These are phyloP conservation scores for Leccinum rimulosum DNA, from an alignment of 768 basidiomycete genomes.

Conservation along the genomic window DNA sequence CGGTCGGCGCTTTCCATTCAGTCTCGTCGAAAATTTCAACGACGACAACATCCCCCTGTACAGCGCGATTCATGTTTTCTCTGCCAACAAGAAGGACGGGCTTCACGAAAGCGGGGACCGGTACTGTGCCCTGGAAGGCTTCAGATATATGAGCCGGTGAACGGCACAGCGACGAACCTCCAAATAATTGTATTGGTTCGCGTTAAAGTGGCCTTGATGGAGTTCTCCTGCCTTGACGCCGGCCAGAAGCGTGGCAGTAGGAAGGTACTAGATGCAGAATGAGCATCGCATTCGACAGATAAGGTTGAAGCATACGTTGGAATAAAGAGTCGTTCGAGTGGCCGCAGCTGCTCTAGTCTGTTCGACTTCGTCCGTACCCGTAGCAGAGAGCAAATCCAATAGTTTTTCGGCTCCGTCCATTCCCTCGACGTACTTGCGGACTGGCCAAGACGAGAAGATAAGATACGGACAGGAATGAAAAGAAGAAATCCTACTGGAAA, in stretches of 20 bases:
- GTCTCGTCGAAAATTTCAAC: constrained; percentile 83
- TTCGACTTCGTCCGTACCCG: constrained; percentile 60
- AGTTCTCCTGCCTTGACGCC: constrained; percentile 83
- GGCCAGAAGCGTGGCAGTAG: constrained; percentile 65
- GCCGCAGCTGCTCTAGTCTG: constrained; percentile 55
- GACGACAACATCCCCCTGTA: constrained; percentile 90
- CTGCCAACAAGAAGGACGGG: constrained; percentile 83
- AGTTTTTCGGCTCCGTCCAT: constrained; percentile 63
- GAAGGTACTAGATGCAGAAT: constrained; percentile 60
- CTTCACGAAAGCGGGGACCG: constrained; percentile 68
- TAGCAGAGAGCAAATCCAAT: constrained; percentile 77
- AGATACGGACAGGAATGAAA: not conserved
- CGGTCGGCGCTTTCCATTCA: constrained; percentile 90
- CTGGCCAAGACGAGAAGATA: constrained; percentile 33
- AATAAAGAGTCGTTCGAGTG: constrained; percentile 63
- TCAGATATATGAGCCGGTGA: not conserved
- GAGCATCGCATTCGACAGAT: not conserved
- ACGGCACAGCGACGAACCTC: constrained; percentile 51
- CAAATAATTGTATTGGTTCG: constrained; percentile 93
- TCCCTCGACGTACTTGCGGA: constrained; percentile 78
- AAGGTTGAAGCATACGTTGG: constrained; percentile 53
- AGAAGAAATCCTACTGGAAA: constrained; percentile 50
- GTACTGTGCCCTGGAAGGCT: constrained; percentile 69
- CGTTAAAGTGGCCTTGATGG: constrained; percentile 92
- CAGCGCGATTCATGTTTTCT: constrained; percentile 93